Conservation (phyloP, 73 alveolate species). For the Breviolum minutum region DNA sequence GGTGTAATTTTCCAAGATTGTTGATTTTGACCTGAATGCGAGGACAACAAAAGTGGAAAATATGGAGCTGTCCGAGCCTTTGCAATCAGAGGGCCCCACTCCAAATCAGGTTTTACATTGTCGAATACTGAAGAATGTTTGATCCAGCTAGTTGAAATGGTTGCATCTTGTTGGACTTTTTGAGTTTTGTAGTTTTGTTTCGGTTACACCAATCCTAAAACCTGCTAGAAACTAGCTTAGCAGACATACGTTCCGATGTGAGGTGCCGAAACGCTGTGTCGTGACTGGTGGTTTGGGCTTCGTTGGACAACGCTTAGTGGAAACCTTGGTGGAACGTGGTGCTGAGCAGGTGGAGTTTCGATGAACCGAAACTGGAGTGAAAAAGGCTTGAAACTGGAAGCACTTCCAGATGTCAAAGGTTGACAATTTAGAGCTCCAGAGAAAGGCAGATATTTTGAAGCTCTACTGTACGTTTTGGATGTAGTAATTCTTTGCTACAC, state of each 20-base stretch:
- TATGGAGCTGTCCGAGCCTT: not conserved
- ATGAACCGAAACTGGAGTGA: too few relatives aligned
- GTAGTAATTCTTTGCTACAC: too few relatives aligned
- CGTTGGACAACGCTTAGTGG: constrained; percentile 94
- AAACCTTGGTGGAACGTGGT: constrained; percentile 89
- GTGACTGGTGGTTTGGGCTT: constrained; percentile 94
- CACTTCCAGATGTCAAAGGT: too few relatives aligned
- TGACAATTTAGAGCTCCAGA: too few relatives aligned
- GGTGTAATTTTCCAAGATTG: too few relatives aligned
- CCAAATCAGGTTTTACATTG: not conserved
- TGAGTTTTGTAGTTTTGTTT: not conserved
- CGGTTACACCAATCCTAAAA: too few relatives aligned
- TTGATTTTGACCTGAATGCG: not conserved
- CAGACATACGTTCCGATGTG: not conserved
- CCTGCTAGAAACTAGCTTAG: too few relatives aligned
- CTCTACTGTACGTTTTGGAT: too few relatives aligned
- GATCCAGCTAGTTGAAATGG: not conserved
- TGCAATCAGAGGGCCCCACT: not conserved
- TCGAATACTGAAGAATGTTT: not conserved
- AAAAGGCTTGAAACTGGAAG: too few relatives aligned
- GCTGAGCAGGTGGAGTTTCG: constrained; percentile 84
- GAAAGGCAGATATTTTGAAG: too few relatives aligned
- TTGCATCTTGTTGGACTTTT: too few relatives aligned
- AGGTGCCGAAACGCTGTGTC: constrained; percentile 90
- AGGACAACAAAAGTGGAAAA: not conserved